These are phyloP conservation scores for Colletotrichum melonis DNA, from an alignment of 2,329 filamentous ascomycete genomes.

Conservation along the genomic window DNA sequence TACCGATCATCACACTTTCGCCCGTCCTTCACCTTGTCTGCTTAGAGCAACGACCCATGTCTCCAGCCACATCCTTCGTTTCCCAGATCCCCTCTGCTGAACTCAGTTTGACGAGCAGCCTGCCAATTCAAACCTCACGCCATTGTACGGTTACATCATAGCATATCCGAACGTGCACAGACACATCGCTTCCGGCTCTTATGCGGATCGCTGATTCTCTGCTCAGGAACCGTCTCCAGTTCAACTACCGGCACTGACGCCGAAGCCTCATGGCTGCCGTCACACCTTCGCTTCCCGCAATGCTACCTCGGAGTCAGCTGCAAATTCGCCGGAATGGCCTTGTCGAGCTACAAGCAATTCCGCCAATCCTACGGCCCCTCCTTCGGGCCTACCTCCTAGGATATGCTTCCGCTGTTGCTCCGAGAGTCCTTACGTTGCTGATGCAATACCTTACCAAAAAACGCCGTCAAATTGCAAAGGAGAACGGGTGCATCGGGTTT, in stretches of 20 bases:
- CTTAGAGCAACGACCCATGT: conserved; percentile 23
- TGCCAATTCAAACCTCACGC: background rate
- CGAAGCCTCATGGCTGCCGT: conserved; percentile 26
- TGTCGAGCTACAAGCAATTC: conserved; percentile 48
- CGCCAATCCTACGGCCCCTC: conserved; percentile 64
- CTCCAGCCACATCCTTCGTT: conserved; percentile 21
- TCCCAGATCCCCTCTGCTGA: conserved; percentile 4
- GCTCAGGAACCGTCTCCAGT: conserved; percentile 16
- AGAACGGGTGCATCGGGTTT: conserved; percentile 41
- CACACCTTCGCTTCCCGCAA: conserved; percentile 48
- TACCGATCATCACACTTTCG: conserved; percentile 19
- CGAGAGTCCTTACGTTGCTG: conserved; percentile 65
- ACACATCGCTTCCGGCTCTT: conserved; percentile 2
- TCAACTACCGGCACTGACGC: conserved; percentile 22
- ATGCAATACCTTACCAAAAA: conserved; percentile 59
- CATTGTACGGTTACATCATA: conserved; percentile 31
- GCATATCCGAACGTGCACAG: conserved; percentile 15
- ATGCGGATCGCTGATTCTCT: conserved; percentile 29
- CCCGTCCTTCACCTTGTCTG: background rate
- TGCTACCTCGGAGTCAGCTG: conserved; percentile 52
- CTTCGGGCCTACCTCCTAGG: conserved; percentile 70
- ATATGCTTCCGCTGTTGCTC: conserved; percentile 69
- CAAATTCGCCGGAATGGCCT: conserved; percentile 29
- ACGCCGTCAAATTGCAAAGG: conserved; percentile 16
- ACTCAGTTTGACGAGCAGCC: conserved; percentile 11